Base-by-base conservation (phyloP, 345 rosid species). In the Passiflora organensis region DNA sequence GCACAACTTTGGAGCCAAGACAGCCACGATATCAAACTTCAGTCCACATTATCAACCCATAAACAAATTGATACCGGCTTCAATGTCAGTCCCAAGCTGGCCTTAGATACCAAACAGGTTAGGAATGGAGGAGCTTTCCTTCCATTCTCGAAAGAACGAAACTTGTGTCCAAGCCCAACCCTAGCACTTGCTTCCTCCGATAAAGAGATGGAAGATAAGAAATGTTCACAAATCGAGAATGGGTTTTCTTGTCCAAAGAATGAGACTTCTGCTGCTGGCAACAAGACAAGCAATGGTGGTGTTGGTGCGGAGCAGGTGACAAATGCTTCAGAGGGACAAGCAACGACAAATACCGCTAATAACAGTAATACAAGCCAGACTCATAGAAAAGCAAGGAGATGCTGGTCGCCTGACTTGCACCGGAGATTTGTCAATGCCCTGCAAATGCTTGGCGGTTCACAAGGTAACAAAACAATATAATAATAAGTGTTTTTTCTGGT, bases 321-420 rank as follows among this genome's bases (percentile, higher is more conserved):
- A 20, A 78, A 74, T 67, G 75, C 64, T 21, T 13, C 70, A 13
- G 84, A 81, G 17, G 83, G 71, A 4, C 80, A 75, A 57, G 51
- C 61, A 13, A 55, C 63, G 25, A 67, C 48, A 62, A 55, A 69
- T 19, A 43, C 64, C 8, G 53, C 53, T 23, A 73, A 51, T 6
- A 46, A 58, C 22, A 1, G 46, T 32, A 20, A 37, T 6, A 48
- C 48, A 9, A 18, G 62, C 58, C 91, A 89, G 56, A 66, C 83
- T 70, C 84, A 89, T 56, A 72, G 99, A 72, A 94, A 94, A 67
- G 90, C 96, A 20, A 83, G 99, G 34, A 85, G 97, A 59, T 94
- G 99, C 46, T 94, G 99, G 99, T 94, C 99, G 0, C 99, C 99
- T 1, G 99, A 94, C 59, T 77, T 94, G 78, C 99, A 94, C 70